A percentile compares a stretch with the other conserved stretches of the same genome.
These are phyloP conservation scores for Diaporthe sp. DNA, from an alignment of 2,329 filamentous ascomycete species.

Conservation along the genomic window DNA sequence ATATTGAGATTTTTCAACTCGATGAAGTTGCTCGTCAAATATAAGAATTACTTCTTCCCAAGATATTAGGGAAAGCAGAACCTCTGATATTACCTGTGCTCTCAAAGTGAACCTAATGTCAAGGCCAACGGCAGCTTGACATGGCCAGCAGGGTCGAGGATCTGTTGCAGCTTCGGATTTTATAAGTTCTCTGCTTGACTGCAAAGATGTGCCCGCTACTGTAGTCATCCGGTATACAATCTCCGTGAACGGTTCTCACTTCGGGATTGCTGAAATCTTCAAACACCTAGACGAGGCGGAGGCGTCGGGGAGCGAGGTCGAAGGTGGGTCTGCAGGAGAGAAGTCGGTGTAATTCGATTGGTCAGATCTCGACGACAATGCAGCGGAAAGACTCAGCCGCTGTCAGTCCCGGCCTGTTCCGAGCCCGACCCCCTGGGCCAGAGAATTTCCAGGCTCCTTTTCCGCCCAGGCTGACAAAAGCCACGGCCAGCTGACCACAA, in stretches of 20 bases:
- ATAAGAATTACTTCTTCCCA: rapidly evolving
- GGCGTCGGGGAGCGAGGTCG: constrained; percentile 17
- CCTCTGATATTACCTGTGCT: not conserved
- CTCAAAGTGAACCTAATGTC: not conserved
- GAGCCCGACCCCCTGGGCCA: constrained; percentile 18
- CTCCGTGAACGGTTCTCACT: not conserved
- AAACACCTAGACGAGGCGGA: constrained; percentile 1
- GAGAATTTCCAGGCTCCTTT: constrained; percentile 26
- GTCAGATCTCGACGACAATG: constrained; percentile 19
- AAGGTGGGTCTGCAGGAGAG: constrained; percentile 18
- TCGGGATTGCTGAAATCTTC: constrained; percentile 10
- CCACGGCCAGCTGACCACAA: constrained; percentile 27
- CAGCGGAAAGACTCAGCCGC: not conserved
- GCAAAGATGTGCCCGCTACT: not conserved
- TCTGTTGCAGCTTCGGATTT: not conserved
- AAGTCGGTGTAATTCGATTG: constrained; percentile 31
- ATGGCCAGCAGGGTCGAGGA: not conserved
- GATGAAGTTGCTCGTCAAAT: not conserved
- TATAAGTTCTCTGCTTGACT: not conserved
- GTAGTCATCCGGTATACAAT: not conserved
- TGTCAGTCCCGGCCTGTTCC: constrained; percentile 21
- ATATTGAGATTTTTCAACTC: not conserved
- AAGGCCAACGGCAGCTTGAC: not conserved
- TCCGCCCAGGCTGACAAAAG: constrained; percentile 29
- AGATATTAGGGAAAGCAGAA: not conserved